Conservation (phyloP, 2,329 filamentous ascomycete species). For the Alternaria ventricosa region DNA sequence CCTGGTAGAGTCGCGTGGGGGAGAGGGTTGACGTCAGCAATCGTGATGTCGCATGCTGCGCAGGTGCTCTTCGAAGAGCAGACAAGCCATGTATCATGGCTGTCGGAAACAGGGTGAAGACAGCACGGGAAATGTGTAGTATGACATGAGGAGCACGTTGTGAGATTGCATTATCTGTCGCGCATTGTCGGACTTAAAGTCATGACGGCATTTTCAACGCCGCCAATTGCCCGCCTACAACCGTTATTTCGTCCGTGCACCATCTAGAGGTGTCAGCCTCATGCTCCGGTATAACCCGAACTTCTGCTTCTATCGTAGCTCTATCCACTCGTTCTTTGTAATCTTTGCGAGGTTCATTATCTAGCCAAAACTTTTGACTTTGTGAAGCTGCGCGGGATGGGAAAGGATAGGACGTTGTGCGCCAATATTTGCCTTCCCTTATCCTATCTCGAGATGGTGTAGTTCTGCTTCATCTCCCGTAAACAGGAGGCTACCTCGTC, state of each 20-base stretch:
- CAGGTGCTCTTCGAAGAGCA: constrained; percentile 39
- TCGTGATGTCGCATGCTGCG: constrained; percentile 26
- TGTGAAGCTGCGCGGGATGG: background rate
- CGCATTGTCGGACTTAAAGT: constrained; percentile 21
- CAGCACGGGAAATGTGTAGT: constrained; percentile 28
- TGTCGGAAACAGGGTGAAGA: constrained; percentile 19
- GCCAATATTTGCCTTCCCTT: background rate
- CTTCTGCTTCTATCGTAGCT: background rate
- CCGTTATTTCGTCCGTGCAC: constrained; percentile 10
- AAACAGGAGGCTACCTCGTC: background rate
- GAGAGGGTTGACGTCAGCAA: constrained; percentile 25
- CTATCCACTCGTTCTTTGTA: background rate
- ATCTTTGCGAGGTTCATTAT: background rate
- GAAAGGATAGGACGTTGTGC: background rate
- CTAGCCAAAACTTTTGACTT: background rate
- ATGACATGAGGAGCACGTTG: constrained; percentile 28
- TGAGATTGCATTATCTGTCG: constrained; percentile 16
- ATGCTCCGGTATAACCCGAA: background rate
- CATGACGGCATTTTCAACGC: constrained; percentile 33
- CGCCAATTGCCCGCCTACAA: constrained; percentile 2
- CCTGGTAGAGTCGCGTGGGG: constrained; percentile 17
- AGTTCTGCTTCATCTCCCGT: background rate
- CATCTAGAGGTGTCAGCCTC: background rate
- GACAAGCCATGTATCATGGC: constrained; percentile 50
- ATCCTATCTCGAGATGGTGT: background rate